Percentiles rank a stretch among this genome's conserved stretches.
phyloP scores from a whole-genome alignment of 345 rosid genomes.

The Salix caprea region DNA sequence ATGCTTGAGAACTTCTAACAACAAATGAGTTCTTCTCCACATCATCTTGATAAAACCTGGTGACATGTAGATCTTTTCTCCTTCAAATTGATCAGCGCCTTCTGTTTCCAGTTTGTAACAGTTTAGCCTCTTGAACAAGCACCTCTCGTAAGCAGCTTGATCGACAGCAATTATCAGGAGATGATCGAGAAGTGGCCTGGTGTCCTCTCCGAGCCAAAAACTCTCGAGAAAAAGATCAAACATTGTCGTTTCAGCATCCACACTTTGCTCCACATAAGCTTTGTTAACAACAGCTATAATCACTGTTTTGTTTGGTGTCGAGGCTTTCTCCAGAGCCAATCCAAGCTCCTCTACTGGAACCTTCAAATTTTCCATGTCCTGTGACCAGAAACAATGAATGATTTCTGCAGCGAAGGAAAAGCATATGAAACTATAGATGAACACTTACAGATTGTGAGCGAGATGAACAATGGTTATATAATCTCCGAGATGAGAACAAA shows the following conservation, averaged over 20 bases:
- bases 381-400: not conserved
- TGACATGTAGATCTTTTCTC: slow-evolving; percentile 27
- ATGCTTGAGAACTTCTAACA: slow-evolving; percentile 14
- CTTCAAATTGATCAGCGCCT: slow-evolving; percentile 10
- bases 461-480: not conserved
- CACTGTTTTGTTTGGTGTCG: slow-evolving; percentile 36
- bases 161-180: slow-evolving; percentile 20
- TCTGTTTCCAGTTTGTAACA: slow-evolving; percentile 24
- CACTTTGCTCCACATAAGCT: slow-evolving; percentile 23
- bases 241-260: slow-evolving; percentile 11
- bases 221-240: slow-evolving; percentile 28
- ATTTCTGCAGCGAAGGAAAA: not conserved
- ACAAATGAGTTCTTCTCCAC: slow-evolving; percentile 26
- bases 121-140: slow-evolving; percentile 17
- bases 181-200: slow-evolving; percentile 20
- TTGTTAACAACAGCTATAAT: slow-evolving; percentile 24
- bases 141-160: slow-evolving; percentile 18
- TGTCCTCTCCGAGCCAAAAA: slow-evolving; percentile 27
- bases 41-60: slow-evolving; percentile 25
- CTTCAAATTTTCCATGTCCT: not conserved
- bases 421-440: not conserved
- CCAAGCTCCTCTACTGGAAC: slow-evolving; percentile 44
- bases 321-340: slow-evolving; percentile 34
- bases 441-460: slow-evolving; percentile 25
- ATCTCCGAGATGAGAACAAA: not conserved